A percentile compares a stretch with the other conserved stretches of the same genome.
These are phyloP conservation scores for Diaporthe batatas DNA, from an alignment of 2,329 filamentous ascomycete species.

Conservation along the genomic window DNA sequence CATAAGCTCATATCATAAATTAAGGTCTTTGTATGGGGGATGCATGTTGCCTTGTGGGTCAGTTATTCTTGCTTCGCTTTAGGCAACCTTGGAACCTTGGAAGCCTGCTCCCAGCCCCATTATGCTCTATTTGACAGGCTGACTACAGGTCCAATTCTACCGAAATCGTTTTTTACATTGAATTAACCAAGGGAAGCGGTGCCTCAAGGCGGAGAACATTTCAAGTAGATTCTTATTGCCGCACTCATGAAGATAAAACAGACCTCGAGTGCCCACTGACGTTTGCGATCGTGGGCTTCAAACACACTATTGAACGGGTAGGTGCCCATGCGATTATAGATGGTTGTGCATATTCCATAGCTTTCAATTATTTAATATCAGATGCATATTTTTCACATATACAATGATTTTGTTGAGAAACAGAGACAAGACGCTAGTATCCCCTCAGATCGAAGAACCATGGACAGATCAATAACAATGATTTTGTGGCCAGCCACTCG, in stretches of 20 bases:
- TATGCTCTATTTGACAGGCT: not conserved
- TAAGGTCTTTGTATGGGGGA: too few relatives aligned
- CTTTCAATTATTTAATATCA: not conserved
- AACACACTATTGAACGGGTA: not conserved
- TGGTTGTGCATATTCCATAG: not conserved
- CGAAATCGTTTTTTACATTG: not conserved
- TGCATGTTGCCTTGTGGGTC: too few relatives aligned
- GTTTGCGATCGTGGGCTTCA: too few relatives aligned
- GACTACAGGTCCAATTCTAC: not conserved
- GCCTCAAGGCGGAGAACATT: too few relatives aligned
- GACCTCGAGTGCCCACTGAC: not conserved
- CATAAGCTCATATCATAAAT: too few relatives aligned
- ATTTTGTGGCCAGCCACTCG: constrained; percentile 10
- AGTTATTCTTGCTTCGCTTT: too few relatives aligned
- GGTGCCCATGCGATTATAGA: not conserved
- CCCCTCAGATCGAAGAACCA: not conserved
- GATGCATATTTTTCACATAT: not conserved
- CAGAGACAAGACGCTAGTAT: not conserved
- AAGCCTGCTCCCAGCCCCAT: too few relatives aligned
- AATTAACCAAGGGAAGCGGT: not conserved
- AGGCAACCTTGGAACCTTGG: too few relatives aligned
- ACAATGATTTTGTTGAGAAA: constrained; percentile 18
- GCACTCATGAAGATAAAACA: not conserved
- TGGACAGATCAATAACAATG: not conserved
- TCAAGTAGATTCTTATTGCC: too few relatives aligned